phyloP scores from a whole-genome alignment of 2,329 filamentous ascomycete species.

The Curvularia lunata region DNA sequence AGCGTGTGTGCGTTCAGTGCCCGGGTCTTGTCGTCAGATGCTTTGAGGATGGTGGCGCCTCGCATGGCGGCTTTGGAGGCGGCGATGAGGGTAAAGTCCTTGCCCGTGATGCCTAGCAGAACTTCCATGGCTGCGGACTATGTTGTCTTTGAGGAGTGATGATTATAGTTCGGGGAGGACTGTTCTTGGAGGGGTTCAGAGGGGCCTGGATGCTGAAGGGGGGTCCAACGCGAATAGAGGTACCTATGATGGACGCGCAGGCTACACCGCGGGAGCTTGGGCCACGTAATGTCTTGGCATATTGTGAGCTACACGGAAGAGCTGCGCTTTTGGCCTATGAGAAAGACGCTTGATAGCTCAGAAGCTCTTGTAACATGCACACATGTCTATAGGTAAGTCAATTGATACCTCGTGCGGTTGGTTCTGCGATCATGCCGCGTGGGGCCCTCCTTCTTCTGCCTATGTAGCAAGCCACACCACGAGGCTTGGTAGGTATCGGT shows the following conservation, averaged over 20 bases:
- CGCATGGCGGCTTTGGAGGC: constrained; percentile 98
- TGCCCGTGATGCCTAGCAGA: constrained; percentile 95
- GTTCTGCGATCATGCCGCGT: background rate
- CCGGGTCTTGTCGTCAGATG: constrained; percentile 94
- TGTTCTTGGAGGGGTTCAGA: background rate
- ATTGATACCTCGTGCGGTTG: background rate
- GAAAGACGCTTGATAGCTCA: background rate
- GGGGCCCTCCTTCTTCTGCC: background rate
- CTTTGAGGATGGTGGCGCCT: constrained; percentile 94
- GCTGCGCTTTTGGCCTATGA: background rate
- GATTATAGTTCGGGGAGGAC: constrained; percentile 8
- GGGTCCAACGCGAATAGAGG: constrained; percentile 2
- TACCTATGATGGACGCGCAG: constrained; percentile 6
- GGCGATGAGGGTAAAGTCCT: constrained; percentile 98
- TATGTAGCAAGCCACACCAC: background rate
- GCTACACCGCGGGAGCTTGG: constrained; percentile 8
- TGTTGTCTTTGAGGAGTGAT: constrained; percentile 23
- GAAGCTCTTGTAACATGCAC: background rate
- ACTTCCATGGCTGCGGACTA: constrained; percentile 76
- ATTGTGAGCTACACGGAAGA: background rate
- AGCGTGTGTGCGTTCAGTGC: constrained; percentile 90
- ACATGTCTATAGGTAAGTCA: background rate
- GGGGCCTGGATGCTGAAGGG: constrained; percentile 2
- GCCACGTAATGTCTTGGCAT: constrained; percentile 8
- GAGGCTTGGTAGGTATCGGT: background rate